Percentiles rank a stretch among this genome's conserved stretches.
phyloP scores from a whole-genome alignment of 371 early-diverging fungal species.

The Catenaria anguillulae region DNA sequence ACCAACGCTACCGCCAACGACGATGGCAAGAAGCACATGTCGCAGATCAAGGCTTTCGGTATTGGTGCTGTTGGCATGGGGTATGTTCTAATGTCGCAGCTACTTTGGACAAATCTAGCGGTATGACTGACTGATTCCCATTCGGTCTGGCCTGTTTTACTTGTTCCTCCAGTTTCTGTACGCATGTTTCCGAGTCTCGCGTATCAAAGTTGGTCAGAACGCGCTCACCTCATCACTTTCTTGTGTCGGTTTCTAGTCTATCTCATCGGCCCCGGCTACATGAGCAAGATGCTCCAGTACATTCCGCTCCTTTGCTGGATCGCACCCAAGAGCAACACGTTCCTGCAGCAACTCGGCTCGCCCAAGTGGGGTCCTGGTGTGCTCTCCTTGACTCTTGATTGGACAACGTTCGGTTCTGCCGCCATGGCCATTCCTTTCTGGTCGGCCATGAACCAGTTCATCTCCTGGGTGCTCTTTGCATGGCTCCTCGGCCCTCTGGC shows the following conservation, averaged over 20 bases:
- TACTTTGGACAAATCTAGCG: too few species aligned
- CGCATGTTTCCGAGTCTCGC: too few species aligned
- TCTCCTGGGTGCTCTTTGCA: too few species aligned
- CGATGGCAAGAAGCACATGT: slow-evolving; percentile 14
- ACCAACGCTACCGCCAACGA: slow-evolving; percentile 9
- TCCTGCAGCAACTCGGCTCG: slow-evolving; percentile 16
- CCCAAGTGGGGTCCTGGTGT: slow-evolving; percentile 23
- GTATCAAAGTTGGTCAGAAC: too few species aligned
- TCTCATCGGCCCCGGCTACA: slow-evolving; percentile 12
- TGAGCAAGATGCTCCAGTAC: slow-evolving; percentile 17
- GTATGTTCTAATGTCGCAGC: too few species aligned
- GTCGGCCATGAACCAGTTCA: too few species aligned
- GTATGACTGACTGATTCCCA: too few species aligned
- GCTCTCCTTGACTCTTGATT: slow-evolving; percentile 21
- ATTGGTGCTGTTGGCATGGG: slow-evolving; percentile 29
- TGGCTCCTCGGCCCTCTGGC: too few species aligned
- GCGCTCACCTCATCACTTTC: too few species aligned
- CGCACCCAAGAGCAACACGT: slow-evolving; percentile 15
- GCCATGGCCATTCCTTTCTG: slow-evolving; percentile 10
- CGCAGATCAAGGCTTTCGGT: slow-evolving; percentile 49
- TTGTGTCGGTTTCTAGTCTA: too few species aligned
- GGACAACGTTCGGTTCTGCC: slow-evolving; percentile 20
- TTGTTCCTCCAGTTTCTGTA: too few species aligned
- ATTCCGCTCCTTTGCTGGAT: slow-evolving; percentile 24
- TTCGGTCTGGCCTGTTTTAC: too few species aligned